These are phyloP conservation scores for Crucihimalaya himalaica DNA, from an alignment of 345 rosid genomes.

Conservation along the genomic window DNA sequence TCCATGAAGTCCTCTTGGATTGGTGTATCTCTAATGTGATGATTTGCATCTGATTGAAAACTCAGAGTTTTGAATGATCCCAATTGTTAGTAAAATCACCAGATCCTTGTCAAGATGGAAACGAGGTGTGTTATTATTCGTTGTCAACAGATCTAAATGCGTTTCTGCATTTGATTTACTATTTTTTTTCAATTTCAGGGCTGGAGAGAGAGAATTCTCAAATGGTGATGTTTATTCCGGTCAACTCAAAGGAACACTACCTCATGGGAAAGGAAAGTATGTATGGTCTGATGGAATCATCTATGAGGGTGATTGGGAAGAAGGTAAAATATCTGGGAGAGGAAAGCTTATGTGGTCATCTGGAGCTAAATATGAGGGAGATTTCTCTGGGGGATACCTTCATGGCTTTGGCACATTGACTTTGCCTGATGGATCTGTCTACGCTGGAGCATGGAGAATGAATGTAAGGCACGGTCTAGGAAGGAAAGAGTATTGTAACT, in stretches of 20 bases:
- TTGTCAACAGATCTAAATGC: neutral
- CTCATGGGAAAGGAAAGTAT: constrained; percentile 81
- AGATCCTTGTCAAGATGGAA: constrained; percentile 35
- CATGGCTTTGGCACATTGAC: constrained; percentile 76
- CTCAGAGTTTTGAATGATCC: constrained; percentile 12
- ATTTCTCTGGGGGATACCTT: constrained; percentile 81
- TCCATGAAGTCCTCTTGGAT: neutral
- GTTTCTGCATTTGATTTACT: neutral
- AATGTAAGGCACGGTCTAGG: constrained; percentile 82
- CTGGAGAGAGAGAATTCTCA: constrained; percentile 49
- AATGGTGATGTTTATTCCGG: constrained; percentile 77
- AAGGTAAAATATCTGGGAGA: constrained; percentile 79
- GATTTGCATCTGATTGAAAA: constrained; percentile 3
- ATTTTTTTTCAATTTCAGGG: constrained; percentile 50
- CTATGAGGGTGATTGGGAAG: constrained; percentile 93
- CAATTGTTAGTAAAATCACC: neutral
- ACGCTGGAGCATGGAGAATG: constrained; percentile 86
- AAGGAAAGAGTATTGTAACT: constrained; percentile 69
- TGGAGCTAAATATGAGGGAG: constrained; percentile 81
- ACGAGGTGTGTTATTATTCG: constrained; percentile 19
- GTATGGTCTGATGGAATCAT: constrained; percentile 65
- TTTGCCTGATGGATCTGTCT: constrained; percentile 60
- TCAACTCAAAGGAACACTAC: constrained; percentile 57
- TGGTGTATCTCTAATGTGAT: constrained; percentile 16
- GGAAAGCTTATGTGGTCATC: constrained; percentile 70